Conservation (phyloP, 1,284 basidiomycete species). For the Ganoderma sinense region DNA sequence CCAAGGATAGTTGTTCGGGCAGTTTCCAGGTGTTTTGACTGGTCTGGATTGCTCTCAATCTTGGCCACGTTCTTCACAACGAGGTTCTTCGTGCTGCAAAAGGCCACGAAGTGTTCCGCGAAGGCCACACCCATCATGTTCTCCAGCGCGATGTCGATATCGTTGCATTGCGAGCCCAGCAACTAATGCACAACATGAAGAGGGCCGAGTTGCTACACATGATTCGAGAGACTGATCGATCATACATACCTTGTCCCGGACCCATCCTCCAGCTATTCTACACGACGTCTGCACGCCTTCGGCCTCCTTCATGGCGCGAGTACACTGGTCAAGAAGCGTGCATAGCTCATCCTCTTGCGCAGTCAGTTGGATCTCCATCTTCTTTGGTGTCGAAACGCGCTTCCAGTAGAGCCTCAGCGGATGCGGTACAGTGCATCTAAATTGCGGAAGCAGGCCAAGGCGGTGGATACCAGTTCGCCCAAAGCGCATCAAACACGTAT, state of each 20-base stretch:
- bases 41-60: slow-evolving; percentile 95
- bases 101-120: slow-evolving; percentile 82
- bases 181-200: slow-evolving; percentile 58
- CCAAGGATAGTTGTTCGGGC: slow-evolving; percentile 89
- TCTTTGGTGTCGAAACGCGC: slow-evolving; percentile 30
- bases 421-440: slow-evolving; percentile 4
- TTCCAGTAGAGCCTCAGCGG: slow-evolving; percentile 20
- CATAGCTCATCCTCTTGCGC: slow-evolving; percentile 66
- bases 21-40: slow-evolving; percentile 98
- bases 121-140: slow-evolving; percentile 93
- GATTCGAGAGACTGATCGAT: slow-evolving; percentile 11
- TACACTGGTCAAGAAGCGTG: slow-evolving; percentile 74
- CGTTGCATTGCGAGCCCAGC: slow-evolving; percentile 84
- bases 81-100: slow-evolving; percentile 65
- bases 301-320: slow-evolving; percentile 56
- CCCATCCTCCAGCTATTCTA: slow-evolving; percentile 96
- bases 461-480: not conserved
- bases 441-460: not conserved
- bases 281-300: slow-evolving; percentile 70
- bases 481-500: slow-evolving; percentile 19
- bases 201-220: not conserved
- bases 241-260: slow-evolving; percentile 90
- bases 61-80: slow-evolving; percentile 73
- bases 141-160: slow-evolving; percentile 93
- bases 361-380: slow-evolving; percentile 56